Base-by-base conservation (phyloP, 352 stramenopile genomes). In the Blastocystis sp. region DNA sequence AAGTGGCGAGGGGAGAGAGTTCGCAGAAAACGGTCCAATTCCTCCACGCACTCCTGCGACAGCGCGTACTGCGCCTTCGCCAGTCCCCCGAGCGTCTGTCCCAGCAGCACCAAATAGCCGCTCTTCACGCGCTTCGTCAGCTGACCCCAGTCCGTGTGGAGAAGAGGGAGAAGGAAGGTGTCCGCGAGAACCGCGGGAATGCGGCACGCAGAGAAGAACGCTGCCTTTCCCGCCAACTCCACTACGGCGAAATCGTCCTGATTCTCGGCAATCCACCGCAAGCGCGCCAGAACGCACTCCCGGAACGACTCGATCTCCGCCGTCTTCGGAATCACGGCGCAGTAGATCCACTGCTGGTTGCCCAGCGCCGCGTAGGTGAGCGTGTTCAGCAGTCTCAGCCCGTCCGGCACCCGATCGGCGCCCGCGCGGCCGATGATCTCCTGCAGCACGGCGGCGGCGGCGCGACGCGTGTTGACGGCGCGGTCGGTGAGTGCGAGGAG, bases 381-480 rank as follows among this genome's bases (percentile, higher is more conserved):
- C 35, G n/a, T 9, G 9, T 41, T 41, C 9, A 74, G 31, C n/a
- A 74, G 35, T 16, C 19, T 31, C 29, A 74, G 24, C n/a, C 63
- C 63, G 9, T 39, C 9, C n/a, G 41, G 33, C 16, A 71, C 63
- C 21, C n/a, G 26, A 10, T 31, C 59, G 9, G 26, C 59, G 9
- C 59, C 74, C 16, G 10, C 3, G 2, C 74, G 45, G 24, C 74
- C 74, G 4, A 85, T 31, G 24, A 50, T 26, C 51, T 85, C 74
- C 51, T 85, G 74, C 12, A 67, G 24, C 26, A 85, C 74, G 19
- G 74, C 45, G 31, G 24, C 45, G 26, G 50, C 45, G 24, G 74
- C 74, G 19, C 74, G 31, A 3, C 74, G 74, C 24, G 55, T 69
- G 31, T 67, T 85, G 4, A 50, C n/a, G 9, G n/a, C 51, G 2